Percentiles rank a stretch among this genome's conserved stretches.
These are phyloP conservation scores for Aspergillus homomorphus DNA, from an alignment of 495 filamentous ascomycete species.

Conservation along the genomic window DNA sequence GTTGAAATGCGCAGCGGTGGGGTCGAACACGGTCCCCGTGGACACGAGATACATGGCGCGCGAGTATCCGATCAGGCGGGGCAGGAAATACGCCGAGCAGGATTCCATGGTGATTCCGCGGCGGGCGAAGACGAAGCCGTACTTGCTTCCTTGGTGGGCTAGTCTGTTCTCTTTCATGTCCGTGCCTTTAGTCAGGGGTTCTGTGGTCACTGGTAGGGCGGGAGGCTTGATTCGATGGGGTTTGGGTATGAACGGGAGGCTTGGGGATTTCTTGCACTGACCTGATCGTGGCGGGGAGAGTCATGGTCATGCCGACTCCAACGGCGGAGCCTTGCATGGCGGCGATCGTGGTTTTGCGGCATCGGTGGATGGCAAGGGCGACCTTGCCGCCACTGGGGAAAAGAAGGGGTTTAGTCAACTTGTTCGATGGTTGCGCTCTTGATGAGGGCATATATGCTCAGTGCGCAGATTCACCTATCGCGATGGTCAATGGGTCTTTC, in stretches of 20 bases:
- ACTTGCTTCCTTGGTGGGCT: slow-evolving; percentile 50
- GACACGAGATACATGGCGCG: slow-evolving; percentile 53
- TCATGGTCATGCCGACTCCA: slow-evolving; percentile 67
- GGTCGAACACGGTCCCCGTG: slow-evolving; percentile 32
- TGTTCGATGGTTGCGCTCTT: too few relatives aligned
- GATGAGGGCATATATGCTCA: not conserved
- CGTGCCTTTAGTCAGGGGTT: not conserved
- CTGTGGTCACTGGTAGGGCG: too few relatives aligned
- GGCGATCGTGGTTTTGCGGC: slow-evolving; percentile 61
- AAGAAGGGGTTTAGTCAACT: not conserved
- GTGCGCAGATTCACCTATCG: slow-evolving; percentile 36
- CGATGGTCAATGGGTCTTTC: slow-evolving; percentile 42
- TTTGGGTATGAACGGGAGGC: not conserved
- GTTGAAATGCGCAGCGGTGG: slow-evolving; percentile 35
- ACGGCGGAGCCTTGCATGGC: slow-evolving; percentile 65
- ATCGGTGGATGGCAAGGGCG: slow-evolving; percentile 57
- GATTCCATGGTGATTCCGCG: slow-evolving; percentile 63
- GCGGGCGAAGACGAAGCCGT: slow-evolving; percentile 63
- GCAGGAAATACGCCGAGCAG: slow-evolving; percentile 60
- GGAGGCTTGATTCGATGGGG: too few relatives aligned
- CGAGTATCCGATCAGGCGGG: slow-evolving; percentile 55
- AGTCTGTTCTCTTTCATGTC: slow-evolving; percentile 32
- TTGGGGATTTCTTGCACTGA: slow-evolving; percentile 7
- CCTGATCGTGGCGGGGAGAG: slow-evolving; percentile 57
- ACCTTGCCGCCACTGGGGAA: slow-evolving; percentile 40